Conservation (phyloP, 164 flowering plant genomes). For the Aristolochia californica region DNA sequence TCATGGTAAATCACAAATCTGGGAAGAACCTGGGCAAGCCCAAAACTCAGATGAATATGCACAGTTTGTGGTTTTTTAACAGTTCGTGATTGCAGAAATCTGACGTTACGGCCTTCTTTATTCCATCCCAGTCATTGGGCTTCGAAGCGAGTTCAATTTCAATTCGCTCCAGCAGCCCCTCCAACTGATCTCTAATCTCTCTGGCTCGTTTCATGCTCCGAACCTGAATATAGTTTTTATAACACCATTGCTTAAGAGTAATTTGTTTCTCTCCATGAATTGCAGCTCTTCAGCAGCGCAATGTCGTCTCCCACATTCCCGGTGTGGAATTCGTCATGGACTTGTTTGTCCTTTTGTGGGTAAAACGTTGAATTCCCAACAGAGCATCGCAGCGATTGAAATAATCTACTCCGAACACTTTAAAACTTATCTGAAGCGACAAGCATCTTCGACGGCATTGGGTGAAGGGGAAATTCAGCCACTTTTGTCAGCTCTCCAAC, state of each 20-base stretch:
- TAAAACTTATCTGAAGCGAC: conserved; percentile 82
- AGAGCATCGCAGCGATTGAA: conserved; percentile 93
- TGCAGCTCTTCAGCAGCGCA: conserved; percentile 75
- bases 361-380: conserved; percentile 90
- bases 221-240: conserved; percentile 95
- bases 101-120: conserved; percentile 77
- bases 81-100: conserved; percentile 32
- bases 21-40: conserved; percentile 89
- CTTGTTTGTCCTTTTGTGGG: conserved; percentile 96
- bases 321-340: conserved; percentile 87
- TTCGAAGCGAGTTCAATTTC: conserved; percentile 67
- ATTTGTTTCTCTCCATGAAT: conserved; percentile 86
- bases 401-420: conserved; percentile 87
- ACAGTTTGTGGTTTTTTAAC: conserved; percentile 91
- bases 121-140: conserved; percentile 54
- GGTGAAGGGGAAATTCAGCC: conserved; percentile 98
- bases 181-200: conserved; percentile 86
- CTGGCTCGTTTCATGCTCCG: conserved; percentile 98
- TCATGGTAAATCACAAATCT: no score
- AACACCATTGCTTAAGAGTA: conserved; percentile 96
- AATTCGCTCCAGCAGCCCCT: conserved; percentile 86
- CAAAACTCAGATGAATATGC: conserved; percentile 90
- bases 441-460: conserved; percentile 94
- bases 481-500: conserved; percentile 81
- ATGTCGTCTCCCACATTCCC: conserved; percentile 99